Percentiles rank a stretch among this genome's conserved stretches.
Conservation (phyloP, 2,329 filamentous ascomycete species). For the Diaporthe longicolla region DNA sequence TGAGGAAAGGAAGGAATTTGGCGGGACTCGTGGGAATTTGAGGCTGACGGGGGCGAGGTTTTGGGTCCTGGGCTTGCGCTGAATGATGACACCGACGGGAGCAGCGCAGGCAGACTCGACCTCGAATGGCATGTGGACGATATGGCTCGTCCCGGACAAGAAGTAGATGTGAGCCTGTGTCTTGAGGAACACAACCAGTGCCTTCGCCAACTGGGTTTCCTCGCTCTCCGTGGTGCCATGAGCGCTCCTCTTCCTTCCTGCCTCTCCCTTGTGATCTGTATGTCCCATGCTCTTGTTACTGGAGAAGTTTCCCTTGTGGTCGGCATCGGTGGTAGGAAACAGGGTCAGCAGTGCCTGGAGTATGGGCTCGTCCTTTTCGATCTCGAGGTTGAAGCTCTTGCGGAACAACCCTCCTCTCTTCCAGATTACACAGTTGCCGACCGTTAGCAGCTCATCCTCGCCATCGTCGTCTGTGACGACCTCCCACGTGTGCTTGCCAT, state of each 20-base stretch:
- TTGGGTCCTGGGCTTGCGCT: conserved; percentile 77
- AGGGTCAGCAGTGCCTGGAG: conserved; percentile 88
- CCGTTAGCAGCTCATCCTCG: conserved; percentile 86
- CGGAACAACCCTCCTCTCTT: conserved; percentile 87
- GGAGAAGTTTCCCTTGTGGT: conserved; percentile 47
- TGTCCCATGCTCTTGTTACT: conserved; percentile 39
- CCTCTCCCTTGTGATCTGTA: conserved; percentile 1
- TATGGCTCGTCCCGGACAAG: conserved; percentile 86
- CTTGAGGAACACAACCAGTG: conserved; percentile 91
- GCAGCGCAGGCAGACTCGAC: conserved; percentile 89
- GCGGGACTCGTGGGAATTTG: conserved; percentile 75
- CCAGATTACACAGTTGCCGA: conserved; percentile 86
- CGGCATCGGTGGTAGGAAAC: conserved; percentile 73
- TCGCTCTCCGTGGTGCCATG: conserved; percentile 29
- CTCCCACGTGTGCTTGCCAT: conserved; percentile 78
- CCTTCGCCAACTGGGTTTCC: conserved; percentile 65
- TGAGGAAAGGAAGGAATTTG: conserved; percentile 85
- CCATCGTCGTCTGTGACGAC: conserved; percentile 62
- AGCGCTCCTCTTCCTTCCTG: conserved; percentile 33
- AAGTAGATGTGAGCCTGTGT: conserved; percentile 96
- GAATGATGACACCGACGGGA: conserved; percentile 86
- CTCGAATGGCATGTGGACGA: conserved; percentile 95
- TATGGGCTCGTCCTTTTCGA: conserved; percentile 84
- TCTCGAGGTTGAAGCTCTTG: conserved; percentile 86
- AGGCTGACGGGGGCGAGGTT: conserved; percentile 66